These are phyloP conservation scores for Xylaria sp. DNA, from an alignment of 2,329 filamentous ascomycete genomes.

Conservation along the genomic window DNA sequence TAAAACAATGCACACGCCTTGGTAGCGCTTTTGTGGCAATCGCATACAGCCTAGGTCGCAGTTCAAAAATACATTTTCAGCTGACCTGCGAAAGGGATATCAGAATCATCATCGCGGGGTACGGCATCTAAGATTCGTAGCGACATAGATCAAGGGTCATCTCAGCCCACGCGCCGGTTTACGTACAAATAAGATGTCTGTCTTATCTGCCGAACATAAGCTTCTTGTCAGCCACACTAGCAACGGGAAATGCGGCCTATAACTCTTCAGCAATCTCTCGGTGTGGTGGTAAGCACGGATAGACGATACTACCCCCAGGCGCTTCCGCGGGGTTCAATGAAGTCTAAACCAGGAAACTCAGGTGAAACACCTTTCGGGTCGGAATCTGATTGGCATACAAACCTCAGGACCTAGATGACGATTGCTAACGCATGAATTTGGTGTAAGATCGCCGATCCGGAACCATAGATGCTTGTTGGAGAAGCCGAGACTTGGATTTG, in stretches of 20 bases:
- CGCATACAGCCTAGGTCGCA: neutral
- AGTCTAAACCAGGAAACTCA: slow-evolving; percentile 5
- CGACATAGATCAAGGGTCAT: slow-evolving; percentile 3
- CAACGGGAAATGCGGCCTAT: slow-evolving; percentile 22
- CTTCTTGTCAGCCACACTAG: slow-evolving; percentile 19
- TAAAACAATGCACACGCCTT: neutral
- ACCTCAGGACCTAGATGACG: neutral
- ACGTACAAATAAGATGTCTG: neutral
- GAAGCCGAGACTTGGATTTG: neutral
- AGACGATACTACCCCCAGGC: neutral
- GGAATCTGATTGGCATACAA: neutral
- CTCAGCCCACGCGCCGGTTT: neutral
- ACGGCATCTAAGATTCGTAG: slow-evolving; percentile 11
- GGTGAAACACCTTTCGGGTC: slow-evolving; percentile 1
- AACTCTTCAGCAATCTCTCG: neutral
- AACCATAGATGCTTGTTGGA: slow-evolving; percentile 10
- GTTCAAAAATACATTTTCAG: neutral
- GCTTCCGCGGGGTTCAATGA: neutral
- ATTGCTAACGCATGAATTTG: slow-evolving; percentile 29
- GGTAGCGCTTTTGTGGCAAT: neutral
- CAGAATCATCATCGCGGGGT: slow-evolving; percentile 18
- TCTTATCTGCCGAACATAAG: neutral
- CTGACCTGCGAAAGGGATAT: slow-evolving; percentile 1
- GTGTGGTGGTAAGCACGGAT: slow-evolving; percentile 18
- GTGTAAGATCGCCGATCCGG: slow-evolving; percentile 28